Percentiles rank a stretch among this genome's conserved stretches.
Evolutionary conservation across 2,329 filamentous ascomycete species (phyloP).

Genomic region (Metarhizium guizhouense): DNA sequence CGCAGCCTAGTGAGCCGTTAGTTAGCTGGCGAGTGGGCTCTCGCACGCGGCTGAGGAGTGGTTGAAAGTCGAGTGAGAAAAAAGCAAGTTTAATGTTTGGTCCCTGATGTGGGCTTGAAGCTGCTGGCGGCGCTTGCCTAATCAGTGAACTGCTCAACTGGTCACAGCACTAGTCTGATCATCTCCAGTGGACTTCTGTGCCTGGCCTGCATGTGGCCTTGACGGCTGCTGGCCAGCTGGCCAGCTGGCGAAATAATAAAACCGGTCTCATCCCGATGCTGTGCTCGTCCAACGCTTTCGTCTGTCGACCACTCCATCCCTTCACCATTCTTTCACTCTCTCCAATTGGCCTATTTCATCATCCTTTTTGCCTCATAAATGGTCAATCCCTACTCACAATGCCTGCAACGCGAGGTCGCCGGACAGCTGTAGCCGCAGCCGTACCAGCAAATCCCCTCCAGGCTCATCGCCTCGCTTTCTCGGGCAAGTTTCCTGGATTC

Average conservation of each 20-base stretch:
- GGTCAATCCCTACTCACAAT: not conserved
- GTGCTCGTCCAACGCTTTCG: not conserved
- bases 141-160: not conserved
- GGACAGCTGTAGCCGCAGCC: conserved; percentile 3
- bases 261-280: not conserved
- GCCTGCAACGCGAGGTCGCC: conserved; percentile 3
- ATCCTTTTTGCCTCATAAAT: not conserved
- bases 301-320: not conserved
- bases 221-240: not conserved
- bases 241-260: not conserved
- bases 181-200: not conserved
- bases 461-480: conserved; percentile 45
- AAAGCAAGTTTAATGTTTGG: too few relatives aligned
- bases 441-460: conserved; percentile 27
- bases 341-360: not conserved
- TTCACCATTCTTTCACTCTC: not conserved
- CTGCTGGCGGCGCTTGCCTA: not conserved
- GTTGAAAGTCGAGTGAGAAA: too few relatives aligned
- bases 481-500: conserved; percentile 53
- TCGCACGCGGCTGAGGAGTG: not conserved
- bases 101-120: not conserved
- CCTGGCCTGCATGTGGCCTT: too few relatives aligned
- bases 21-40: too few relatives aligned
- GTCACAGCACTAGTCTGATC: too few relatives aligned
- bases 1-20: too few relatives aligned